These are phyloP conservation scores for Xerophyta viscosa DNA, from an alignment of 106 monocot genomes.

Conservation along the genomic window DNA sequence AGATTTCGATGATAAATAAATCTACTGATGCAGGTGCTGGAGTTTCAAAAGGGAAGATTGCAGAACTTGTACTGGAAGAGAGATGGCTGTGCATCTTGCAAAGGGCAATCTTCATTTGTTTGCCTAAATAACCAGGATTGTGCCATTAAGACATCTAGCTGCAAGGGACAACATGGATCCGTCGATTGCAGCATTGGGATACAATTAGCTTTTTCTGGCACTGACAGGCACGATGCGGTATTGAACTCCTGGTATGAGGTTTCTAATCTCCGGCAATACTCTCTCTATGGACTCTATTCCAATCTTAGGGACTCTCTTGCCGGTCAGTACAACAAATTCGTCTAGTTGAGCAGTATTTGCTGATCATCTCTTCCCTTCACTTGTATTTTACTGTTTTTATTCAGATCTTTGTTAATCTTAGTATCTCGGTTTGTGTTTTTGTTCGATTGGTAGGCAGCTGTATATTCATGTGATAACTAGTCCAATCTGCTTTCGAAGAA, in stretches of 20 bases:
- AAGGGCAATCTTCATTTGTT: constrained; percentile 4
- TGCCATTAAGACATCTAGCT: constrained; percentile 14
- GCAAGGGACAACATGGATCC: constrained; percentile 32
- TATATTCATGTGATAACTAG: too few relatives aligned
- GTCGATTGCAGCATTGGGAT: constrained; percentile 74
- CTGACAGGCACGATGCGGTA: constrained; percentile 55
- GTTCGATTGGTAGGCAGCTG: too few relatives aligned
- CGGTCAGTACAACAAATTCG: constrained; percentile 40
- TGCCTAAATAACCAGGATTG: constrained; percentile 24
- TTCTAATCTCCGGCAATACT: constrained; percentile 82
- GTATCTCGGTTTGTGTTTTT: too few relatives aligned
- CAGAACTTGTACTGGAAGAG: constrained; percentile 84
- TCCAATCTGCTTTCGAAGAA: too few relatives aligned
- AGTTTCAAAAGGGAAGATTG: constrained; percentile 77
- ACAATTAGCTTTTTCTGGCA: constrained; percentile 85
- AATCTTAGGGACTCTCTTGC: constrained; percentile 59
- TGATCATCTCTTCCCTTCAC: too few relatives aligned
- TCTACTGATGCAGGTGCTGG: too few relatives aligned
- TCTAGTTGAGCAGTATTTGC: too few relatives aligned
- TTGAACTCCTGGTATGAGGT: constrained; percentile 97
- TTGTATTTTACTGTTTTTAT: too few relatives aligned
- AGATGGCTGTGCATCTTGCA: constrained; percentile 52
- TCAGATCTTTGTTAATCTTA: too few relatives aligned
- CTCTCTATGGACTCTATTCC: constrained; percentile 67
- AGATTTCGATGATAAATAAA: too few relatives aligned